phyloP scores from a whole-genome alignment of 2,329 filamentous ascomycete species.

The Fusarium chaquense region DNA sequence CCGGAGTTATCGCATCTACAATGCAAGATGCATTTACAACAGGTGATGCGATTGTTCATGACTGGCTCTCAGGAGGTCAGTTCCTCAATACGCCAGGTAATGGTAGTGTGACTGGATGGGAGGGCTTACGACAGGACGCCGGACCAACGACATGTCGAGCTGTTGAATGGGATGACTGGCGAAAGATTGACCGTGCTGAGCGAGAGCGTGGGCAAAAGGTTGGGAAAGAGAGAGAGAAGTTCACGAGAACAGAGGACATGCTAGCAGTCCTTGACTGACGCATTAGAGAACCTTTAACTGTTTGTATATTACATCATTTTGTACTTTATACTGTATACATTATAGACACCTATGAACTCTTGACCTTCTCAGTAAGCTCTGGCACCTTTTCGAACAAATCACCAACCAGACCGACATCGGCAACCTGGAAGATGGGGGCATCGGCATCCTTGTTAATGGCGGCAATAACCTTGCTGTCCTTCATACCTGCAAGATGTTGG shows the following conservation, averaged over 20 bases:
- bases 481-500: slow-evolving; percentile 98
- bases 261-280: slow-evolving; percentile 61
- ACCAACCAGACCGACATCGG: slow-evolving; percentile 93
- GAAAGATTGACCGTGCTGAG: slow-evolving; percentile 83
- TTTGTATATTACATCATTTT: slow-evolving; percentile 46
- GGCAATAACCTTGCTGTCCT: slow-evolving; percentile 99
- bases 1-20: slow-evolving; percentile 94
- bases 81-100: slow-evolving; percentile 53
- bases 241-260: slow-evolving; percentile 70
- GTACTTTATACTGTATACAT: slow-evolving; percentile 40
- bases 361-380: slow-evolving; percentile 95
- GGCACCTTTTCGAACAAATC: slow-evolving; percentile 97
- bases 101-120: slow-evolving; percentile 72
- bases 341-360: slow-evolving; percentile 60
- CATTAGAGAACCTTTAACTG: slow-evolving; percentile 38
- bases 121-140: slow-evolving; percentile 74
- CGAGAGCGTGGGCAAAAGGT: slow-evolving; percentile 70
- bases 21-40: slow-evolving; percentile 96
- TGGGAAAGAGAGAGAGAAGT: slow-evolving; percentile 85
- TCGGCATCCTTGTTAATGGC: slow-evolving; percentile 98
- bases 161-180: slow-evolving; percentile 88
- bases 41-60: slow-evolving; percentile 83
- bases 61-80: slow-evolving; percentile 68
- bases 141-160: slow-evolving; percentile 66
- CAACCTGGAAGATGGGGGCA: slow-evolving; percentile 98